Evolutionary conservation across 164 flowering plant genomes (phyloP), one percentile per base, ranked within the genome.

Genomic region (Umbellularia californica): DNA sequence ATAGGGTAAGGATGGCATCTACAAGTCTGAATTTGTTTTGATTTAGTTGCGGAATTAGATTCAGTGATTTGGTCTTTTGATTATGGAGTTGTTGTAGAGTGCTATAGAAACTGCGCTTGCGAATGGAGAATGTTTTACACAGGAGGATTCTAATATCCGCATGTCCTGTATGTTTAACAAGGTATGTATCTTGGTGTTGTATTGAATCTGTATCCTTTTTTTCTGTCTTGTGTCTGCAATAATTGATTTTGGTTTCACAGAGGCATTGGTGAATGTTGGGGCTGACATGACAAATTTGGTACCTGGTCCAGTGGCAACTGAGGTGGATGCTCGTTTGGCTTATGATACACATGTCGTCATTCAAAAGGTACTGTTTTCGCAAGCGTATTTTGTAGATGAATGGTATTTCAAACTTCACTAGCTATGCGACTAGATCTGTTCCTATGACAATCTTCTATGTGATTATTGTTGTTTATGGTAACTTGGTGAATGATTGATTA

Each of bases 231-330:
- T 35, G 41, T 5, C 41, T 35, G 41, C 41, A 41, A 50, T 7
- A 1, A 66, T 3, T 66, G 17, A 20, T 30, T 27, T 15, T 60
- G 41, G 52, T 65, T 41, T 13, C 11, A 75, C 28, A 4, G 69
- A 96, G 99, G 99, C 99, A 68, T 81, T 96, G 52, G 98, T 90
- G 22, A 89, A 96, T 84, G 93, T 92, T 83, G 99, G 98, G 51
- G 88, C 84, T 79, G 97, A 94, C 62, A 80, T 96, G 77, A 85
- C 92, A 67, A 92, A 90, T 81, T 77, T 90, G 51, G 98, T 96
- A n/a, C 99, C 99, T 74, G 99, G 99, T 67, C 85, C 94, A 76
- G 98, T 94, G 72, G 94, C 99, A n/a, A 94, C 99, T 52, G 98
- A 96, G 83, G 97, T 96, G 68, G 99, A 96, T 89, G 96, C 97